Conservation (phyloP, 257 asterid genomes). For the Scutellaria galericulata region DNA sequence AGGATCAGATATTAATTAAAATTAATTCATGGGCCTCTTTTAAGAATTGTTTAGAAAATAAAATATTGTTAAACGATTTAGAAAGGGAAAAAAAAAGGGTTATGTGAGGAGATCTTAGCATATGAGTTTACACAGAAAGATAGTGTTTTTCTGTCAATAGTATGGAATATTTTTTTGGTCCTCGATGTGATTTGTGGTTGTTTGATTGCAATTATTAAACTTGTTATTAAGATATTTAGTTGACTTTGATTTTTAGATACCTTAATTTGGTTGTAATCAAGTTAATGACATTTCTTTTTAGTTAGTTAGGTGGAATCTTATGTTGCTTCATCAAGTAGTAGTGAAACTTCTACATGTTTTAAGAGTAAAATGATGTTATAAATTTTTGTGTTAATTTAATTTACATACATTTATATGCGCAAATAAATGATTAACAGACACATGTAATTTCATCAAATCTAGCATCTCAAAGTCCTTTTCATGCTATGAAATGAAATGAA, state of each 20-base stretch:
- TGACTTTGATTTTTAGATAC: slow-evolving; percentile 49
- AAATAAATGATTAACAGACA: too few relatives aligned
- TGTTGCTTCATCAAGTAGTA: slow-evolving; percentile 11
- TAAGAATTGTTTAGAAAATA: neutral
- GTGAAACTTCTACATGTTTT: neutral
- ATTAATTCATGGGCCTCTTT: neutral
- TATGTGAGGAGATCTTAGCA: slow-evolving; percentile 24
- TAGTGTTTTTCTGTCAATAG: slow-evolving; percentile 27
- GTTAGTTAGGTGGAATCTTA: slow-evolving; percentile 39
- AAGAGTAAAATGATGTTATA: neutral
- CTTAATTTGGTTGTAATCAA: slow-evolving; percentile 39
- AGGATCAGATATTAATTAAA: slow-evolving; percentile 16
- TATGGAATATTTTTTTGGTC: slow-evolving; percentile 54
- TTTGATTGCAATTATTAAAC: slow-evolving; percentile 40
- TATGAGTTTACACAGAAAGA: slow-evolving; percentile 27
- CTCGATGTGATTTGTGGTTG: slow-evolving; percentile 61
- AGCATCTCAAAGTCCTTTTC: neutral
- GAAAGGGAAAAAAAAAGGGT: neutral
- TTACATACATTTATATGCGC: too few relatives aligned
- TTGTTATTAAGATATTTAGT: slow-evolving; percentile 28
- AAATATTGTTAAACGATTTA: neutral
- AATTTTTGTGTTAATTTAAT: too few relatives aligned
- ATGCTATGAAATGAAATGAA: slow-evolving; percentile 12
- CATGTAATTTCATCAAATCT: too few relatives aligned
- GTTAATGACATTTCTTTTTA: slow-evolving; percentile 31